Base-by-base conservation (phyloP, 2,329 filamentous ascomycete genomes). In the Sporothrix schenckii region DNA sequence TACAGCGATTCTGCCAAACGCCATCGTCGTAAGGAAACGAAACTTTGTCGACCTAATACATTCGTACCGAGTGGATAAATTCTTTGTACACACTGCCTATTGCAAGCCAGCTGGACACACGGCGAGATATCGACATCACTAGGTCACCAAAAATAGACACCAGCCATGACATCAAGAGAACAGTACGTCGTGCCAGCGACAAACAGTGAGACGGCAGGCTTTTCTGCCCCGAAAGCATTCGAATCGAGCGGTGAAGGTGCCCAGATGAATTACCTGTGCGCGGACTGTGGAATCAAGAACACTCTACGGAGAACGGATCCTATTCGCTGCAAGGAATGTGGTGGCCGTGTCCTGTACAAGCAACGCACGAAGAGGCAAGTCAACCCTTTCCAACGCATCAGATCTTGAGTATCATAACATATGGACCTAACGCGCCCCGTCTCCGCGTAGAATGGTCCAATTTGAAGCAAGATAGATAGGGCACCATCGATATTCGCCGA, bases 341-440 rank as follows among this genome's bases (percentile, higher is more conserved):
- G 95, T 9, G 95, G 97, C 77, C 90, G 95, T 74, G 93, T 99
- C 72, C 83, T 99, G 75, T 98, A 98, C 83, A 99, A 99, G 88
- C 92, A 97, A 87, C 84, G 95, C 78, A 99, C 95, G 58, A 97
- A 97, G 86, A 89, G 95, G 95, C 97, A 58, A 5, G 69, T 30
- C 10, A 16, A 34, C 6, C 5, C 1, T 54, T 9, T 13, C 16
- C 7, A 6, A 34, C 34, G 34, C 5, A 34, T 34, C 34, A 34
- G 34, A 6, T 34, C 5, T 34, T 16, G 24, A 21, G 13, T 19
- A 13, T 58, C 27, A 13, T 58, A 3, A 58, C 24, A 27, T 44
- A 3, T 19, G 2, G n/a, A 30, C 47, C 6, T 44, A 47, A 58
- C 4, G 73, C 54, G 5, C n/a, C 7, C 7, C 21, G 49, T 27